A percentile compares a stretch with the other conserved stretches of the same genome.
Evolutionary conservation across 2,329 filamentous ascomycete genomes (phyloP).

Genomic region (Venturia effusa): DNA sequence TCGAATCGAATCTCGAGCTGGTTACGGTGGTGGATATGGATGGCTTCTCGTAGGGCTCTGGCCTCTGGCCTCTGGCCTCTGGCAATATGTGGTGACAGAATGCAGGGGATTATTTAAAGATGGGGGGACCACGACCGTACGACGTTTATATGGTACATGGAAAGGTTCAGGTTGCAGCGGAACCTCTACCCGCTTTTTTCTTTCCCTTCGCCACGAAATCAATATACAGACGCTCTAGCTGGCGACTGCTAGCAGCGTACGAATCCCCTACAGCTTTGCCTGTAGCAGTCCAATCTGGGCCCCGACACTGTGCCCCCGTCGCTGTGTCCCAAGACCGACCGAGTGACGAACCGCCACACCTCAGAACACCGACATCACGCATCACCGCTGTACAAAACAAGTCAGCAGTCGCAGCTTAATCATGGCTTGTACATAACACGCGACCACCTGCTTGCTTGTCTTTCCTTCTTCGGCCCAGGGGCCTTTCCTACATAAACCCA

Average conservation of each 20-base stretch:
- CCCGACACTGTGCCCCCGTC: background rate
- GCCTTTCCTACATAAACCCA: background rate
- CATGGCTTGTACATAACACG: conserved; percentile 4
- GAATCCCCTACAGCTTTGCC: background rate
- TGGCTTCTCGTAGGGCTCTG: too few species aligned
- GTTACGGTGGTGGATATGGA: too few species aligned
- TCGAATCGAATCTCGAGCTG: too few species aligned
- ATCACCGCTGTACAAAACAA: background rate
- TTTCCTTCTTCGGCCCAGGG: background rate
- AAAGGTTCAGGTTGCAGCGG: background rate
- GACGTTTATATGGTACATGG: background rate
- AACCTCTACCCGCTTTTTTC: background rate
- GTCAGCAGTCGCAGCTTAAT: background rate
- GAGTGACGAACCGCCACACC: background rate
- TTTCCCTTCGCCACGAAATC: background rate
- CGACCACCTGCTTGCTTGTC: background rate
- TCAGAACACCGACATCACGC: background rate
- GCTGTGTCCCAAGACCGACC: background rate
- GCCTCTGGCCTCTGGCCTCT: too few species aligned
- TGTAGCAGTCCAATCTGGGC: background rate
- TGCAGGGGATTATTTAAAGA: too few species aligned
- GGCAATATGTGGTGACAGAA: too few species aligned
- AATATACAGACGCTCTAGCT: background rate
- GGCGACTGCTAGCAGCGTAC: background rate
- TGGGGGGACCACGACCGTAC: background rate